Base-by-base conservation (phyloP, 805 yeast genomes). In the Pichia membranifaciens region DNA sequence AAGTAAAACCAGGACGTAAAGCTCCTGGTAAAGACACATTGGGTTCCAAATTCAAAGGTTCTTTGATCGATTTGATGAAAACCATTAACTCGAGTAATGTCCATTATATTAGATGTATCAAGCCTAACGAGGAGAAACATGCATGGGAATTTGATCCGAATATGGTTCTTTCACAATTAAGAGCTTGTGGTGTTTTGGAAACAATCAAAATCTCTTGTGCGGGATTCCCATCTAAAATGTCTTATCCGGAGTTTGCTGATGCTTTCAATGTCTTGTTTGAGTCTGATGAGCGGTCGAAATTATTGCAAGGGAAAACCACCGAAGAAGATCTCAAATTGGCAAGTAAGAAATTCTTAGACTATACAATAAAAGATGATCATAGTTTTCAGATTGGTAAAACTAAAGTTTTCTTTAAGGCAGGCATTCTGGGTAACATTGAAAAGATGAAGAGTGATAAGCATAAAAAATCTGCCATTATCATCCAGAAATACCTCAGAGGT, bases 101-200 rank as follows among this genome's bases (percentile, higher is more conserved):
- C 34, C 99, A 91, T 66, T 91, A 91, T 61, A 91, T 91, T 62
- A 84, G 99, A 64, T 91, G 99, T 74, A 91, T 93, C 63, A 91
- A 91, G 67, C 98, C 99, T 5, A 91, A 91, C 65, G 96, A 89
- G 59, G 82, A 81, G 54, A 91, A 93, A 67, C 83, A 80, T 51
- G 96, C 98, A 2, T 91, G 99, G 98, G 84, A 82, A 64, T 91
- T 91, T 67, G 96, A 89, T 60, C 88, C 95, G 15, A 76, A 89
- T 38, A 90, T 91, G 97, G 98, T 91, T 13, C 74, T 93, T 51
- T 84, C 95, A 5, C 99, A 91, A 67, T 75, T 91, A 53, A 79
- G 99, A 64, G 99, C 99, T 5, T 91, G 99, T 74, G 99, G 99
- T 84, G 98, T 91, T 41, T 73, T 91, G 56, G 99, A 93, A 65